Evolutionary conservation across 2,329 filamentous ascomycete species (phyloP).

Genomic region (Ceratocystis diversiconidia): DNA sequence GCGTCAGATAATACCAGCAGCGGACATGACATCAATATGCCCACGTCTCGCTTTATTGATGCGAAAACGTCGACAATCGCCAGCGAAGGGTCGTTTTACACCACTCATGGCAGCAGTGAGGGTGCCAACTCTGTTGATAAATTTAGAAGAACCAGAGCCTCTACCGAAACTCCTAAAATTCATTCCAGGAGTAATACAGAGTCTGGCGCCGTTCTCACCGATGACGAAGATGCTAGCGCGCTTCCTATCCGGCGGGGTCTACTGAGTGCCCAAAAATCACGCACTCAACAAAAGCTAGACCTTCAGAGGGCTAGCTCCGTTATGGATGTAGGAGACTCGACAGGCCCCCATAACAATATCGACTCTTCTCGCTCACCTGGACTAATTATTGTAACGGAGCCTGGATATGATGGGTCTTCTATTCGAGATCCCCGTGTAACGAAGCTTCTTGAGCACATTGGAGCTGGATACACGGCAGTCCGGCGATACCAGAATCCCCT

Average conservation of each 20-base stretch:
- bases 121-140: conserved; percentile 25
- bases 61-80: conserved; percentile 35
- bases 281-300: conserved; percentile 63
- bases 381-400: conserved; percentile 35
- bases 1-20: conserved; percentile 21
- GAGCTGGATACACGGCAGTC: conserved; percentile 61
- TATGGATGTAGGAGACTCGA: conserved; percentile 41
- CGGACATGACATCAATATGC: conserved; percentile 35
- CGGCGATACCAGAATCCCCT: conserved; percentile 58
- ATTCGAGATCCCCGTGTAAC: conserved; percentile 48
- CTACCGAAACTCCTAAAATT: background rate
- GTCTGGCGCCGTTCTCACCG: conserved; percentile 11
- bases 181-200: background rate
- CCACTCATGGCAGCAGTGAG: conserved; percentile 22
- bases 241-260: conserved; percentile 25
- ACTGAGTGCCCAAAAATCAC: conserved; percentile 41
- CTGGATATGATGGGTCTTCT: conserved; percentile 37
- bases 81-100: conserved; percentile 40
- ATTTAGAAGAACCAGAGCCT: conserved; percentile 24
- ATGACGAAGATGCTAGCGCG: conserved; percentile 27
- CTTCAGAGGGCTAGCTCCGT: conserved; percentile 58
- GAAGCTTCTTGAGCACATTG: conserved; percentile 53
- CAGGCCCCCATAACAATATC: conserved; percentile 20
- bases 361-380: conserved; percentile 31
- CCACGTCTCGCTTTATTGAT: conserved; percentile 48